Conservation (phyloP, 371 early-diverging fungal species). For the Rhizomucor miehei region DNA sequence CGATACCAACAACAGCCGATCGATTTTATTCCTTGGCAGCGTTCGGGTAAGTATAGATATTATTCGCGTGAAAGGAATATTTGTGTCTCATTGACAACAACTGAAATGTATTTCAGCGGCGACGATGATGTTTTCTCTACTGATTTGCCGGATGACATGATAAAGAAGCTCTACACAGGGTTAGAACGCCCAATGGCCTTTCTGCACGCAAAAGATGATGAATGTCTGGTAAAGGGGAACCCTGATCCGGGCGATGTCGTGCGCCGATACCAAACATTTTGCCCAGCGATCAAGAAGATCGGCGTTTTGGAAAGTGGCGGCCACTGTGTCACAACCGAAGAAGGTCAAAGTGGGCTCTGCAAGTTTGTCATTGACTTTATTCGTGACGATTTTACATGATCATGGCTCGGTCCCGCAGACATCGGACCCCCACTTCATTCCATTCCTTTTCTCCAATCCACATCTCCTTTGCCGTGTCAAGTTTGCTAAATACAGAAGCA, state of each 20-base stretch:
- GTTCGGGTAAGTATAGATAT: slow-evolving; percentile 26
- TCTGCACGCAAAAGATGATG: slow-evolving; percentile 47
- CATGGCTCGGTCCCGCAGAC: slow-evolving; percentile 66
- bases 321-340: slow-evolving; percentile 33
- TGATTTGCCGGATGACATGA: slow-evolving; percentile 38
- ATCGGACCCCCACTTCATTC: slow-evolving; percentile 66
- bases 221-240: slow-evolving; percentile 26
- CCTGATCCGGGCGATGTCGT: slow-evolving; percentile 22
- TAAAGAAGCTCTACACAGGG: slow-evolving; percentile 31
- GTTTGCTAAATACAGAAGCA: slow-evolving; percentile 73
- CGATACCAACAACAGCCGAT: slow-evolving; percentile 43
- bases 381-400: slow-evolving; percentile 46
- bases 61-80: not conserved
- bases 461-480: slow-evolving; percentile 78
- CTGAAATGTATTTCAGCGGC: slow-evolving; percentile 40
- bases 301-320: slow-evolving; percentile 39
- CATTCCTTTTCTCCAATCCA: slow-evolving; percentile 80
- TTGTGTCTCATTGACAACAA: not conserved
- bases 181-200: slow-evolving; percentile 37
- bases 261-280: slow-evolving; percentile 26
- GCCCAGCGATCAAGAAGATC: slow-evolving; percentile 33
- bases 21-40: slow-evolving; percentile 45
- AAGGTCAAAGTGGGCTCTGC: slow-evolving; percentile 20
- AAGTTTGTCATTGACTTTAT: slow-evolving; percentile 14
- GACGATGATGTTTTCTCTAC: slow-evolving; percentile 60